phyloP scores from a whole-genome alignment of 192 early-diverging fungal genomes.

The Gorgonomyces haynaldii region DNA sequence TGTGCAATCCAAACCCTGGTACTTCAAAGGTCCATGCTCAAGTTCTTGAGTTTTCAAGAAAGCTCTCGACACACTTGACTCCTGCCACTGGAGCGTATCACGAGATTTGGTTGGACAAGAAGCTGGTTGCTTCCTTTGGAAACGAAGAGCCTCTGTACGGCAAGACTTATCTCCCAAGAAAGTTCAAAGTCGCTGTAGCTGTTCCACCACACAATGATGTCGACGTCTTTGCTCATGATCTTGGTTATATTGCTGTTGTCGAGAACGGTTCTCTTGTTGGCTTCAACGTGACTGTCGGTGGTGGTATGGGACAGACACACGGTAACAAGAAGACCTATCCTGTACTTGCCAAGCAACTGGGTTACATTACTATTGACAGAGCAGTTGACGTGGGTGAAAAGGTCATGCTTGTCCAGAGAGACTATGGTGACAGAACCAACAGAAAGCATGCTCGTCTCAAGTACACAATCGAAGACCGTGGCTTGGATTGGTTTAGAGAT shows the following conservation, averaged over 20 bases:
- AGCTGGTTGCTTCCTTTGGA: slow-evolving; percentile 67
- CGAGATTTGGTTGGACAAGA: slow-evolving; percentile 95
- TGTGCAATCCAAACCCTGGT: slow-evolving; percentile 76
- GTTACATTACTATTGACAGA: slow-evolving; percentile 65
- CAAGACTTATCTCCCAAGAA: slow-evolving; percentile 83
- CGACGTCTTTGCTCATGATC: slow-evolving; percentile 90
- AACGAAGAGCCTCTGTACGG: slow-evolving; percentile 90
- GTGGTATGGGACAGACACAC: slow-evolving; percentile 98
- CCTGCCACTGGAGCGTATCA: slow-evolving; percentile 86
- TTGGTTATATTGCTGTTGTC: slow-evolving; percentile 84
- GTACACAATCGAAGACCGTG: slow-evolving; percentile 95
- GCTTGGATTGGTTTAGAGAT: slow-evolving; percentile 78
- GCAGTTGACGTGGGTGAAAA: slow-evolving; percentile 77
- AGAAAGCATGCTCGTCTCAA: slow-evolving; percentile 96
- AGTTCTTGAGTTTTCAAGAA: slow-evolving; percentile 57
- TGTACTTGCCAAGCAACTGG: slow-evolving; percentile 62
- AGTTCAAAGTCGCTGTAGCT: slow-evolving; percentile 93
- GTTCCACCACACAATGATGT: slow-evolving; percentile 95
- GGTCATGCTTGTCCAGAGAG: slow-evolving; percentile 87
- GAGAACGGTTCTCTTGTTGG: slow-evolving; percentile 69
- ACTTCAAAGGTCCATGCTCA: slow-evolving; percentile 68
- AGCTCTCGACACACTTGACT: slow-evolving; percentile 66
- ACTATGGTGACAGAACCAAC: slow-evolving; percentile 92
- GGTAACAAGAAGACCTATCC: slow-evolving; percentile 97
- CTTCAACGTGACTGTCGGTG: slow-evolving; percentile 89